These are phyloP conservation scores for Stylosanthes scabra DNA, from an alignment of 331 rosid species.

Conservation along the genomic window DNA sequence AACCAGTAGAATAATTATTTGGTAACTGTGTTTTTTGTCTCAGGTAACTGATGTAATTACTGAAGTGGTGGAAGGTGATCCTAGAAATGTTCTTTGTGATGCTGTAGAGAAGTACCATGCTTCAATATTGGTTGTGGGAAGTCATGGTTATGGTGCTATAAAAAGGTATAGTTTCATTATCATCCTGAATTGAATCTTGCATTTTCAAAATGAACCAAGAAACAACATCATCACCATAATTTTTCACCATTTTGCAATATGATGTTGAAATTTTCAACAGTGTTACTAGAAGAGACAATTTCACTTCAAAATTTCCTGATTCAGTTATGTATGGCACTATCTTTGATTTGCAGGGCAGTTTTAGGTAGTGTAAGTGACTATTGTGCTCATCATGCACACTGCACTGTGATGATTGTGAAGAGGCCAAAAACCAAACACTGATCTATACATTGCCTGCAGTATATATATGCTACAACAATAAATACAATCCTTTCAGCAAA, in stretches of 20 bases:
- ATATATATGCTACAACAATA: conserved; percentile 28
- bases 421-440: conserved; percentile 68
- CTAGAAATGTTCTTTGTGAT: conserved; percentile 82
- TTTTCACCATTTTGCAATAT: no score
- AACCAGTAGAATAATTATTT: conserved; percentile 17
- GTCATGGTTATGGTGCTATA: conserved; percentile 89
- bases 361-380: conserved; percentile 82
- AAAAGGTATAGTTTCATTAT: conserved; percentile 59
- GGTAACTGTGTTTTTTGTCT: conserved; percentile 5
- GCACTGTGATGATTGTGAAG: conserved; percentile 82
- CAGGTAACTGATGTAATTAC: conserved; percentile 59
- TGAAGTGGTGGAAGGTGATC: conserved; percentile 83
- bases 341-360: conserved; percentile 64
- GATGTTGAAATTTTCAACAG: no score
- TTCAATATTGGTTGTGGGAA: conserved; percentile 78
- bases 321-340: background rate
- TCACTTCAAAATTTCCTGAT: conserved; percentile 4
- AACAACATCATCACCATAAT: background rate
- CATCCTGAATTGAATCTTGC: conserved; percentile 6
- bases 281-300: background rate
- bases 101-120: conserved; percentile 83
- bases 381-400: conserved; percentile 74
- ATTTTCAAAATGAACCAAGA: conserved; percentile 3
- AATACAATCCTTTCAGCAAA: conserved; percentile 13
- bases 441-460: conserved; percentile 14